A percentile compares a stretch with the other conserved stretches of the same genome.
These are phyloP conservation scores for Xylaria sp. DNA, from an alignment of 2,329 filamentous ascomycete species.

Conservation along the genomic window DNA sequence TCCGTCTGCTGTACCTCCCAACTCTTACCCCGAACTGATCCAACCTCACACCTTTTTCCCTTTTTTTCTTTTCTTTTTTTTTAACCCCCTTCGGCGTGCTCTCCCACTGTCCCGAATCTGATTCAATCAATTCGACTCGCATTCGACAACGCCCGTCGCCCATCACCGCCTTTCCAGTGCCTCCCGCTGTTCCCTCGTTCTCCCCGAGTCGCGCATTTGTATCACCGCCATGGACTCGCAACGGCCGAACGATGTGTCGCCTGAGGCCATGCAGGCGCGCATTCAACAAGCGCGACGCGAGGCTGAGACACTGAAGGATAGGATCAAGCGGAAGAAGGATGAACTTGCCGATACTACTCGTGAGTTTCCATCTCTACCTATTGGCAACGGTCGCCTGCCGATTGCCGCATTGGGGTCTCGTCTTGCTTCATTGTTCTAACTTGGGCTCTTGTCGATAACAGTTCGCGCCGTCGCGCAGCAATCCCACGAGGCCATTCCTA, in stretches of 20 bases:
- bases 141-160: conserved; percentile 26
- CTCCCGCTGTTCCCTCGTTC: conserved; percentile 16
- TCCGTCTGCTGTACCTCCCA: conserved; percentile 30
- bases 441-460: conserved; percentile 42
- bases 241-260: conserved; percentile 65
- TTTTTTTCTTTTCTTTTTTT: conserved; percentile 19
- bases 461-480: conserved; percentile 91
- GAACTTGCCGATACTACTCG: conserved; percentile 96
- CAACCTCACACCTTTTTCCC: conserved; percentile 38
- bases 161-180: conserved; percentile 21
- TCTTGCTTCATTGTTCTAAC: conserved; percentile 13
- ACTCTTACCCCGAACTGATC: conserved; percentile 37
- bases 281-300: conserved; percentile 93
- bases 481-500: conserved; percentile 88
- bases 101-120: conserved; percentile 29
- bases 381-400: conserved; percentile 7
- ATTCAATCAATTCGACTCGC: conserved; percentile 22
- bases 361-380: conserved; percentile 57
- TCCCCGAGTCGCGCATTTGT: conserved; percentile 15
- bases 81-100: conserved; percentile 32
- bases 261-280: conserved; percentile 86
- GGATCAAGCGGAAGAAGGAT: conserved; percentile 99
- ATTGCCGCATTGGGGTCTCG: too few relatives aligned
- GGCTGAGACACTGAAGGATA: conserved; percentile 95
- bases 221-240: conserved; percentile 57